Conservation (phyloP, 1,284 basidiomycete species). For the Boletellus deceptivus region DNA sequence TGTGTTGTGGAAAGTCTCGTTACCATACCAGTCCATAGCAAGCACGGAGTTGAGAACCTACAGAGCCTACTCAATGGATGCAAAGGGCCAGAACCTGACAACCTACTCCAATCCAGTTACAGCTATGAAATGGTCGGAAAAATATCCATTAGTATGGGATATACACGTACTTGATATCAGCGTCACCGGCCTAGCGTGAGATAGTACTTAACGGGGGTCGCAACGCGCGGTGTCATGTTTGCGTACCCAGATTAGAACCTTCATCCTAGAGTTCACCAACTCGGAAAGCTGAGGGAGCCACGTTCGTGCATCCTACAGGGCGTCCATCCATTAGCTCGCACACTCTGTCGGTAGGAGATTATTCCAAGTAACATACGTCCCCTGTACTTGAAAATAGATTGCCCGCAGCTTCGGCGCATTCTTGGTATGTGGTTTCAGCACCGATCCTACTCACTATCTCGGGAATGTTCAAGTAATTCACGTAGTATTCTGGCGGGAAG, state of each 20-base stretch:
- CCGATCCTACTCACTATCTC: constrained; percentile 47
- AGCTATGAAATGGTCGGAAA: constrained; percentile 36
- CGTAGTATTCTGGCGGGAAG: constrained; percentile 59
- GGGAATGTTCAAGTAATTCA: constrained; percentile 41
- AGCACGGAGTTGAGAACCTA: constrained; percentile 47
- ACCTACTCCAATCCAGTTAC: constrained; percentile 59
- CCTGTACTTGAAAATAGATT: constrained; percentile 40
- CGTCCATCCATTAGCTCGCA: constrained; percentile 1
- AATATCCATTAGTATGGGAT: not conserved
- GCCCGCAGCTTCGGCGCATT: constrained; percentile 45
- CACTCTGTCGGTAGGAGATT: constrained; percentile 10
- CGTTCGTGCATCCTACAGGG: constrained; percentile 49
- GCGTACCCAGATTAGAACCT: constrained; percentile 59
- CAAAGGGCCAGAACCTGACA: not conserved
- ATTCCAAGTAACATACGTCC: constrained; percentile 25
- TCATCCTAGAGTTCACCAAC: constrained; percentile 52
- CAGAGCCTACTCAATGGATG: not conserved
- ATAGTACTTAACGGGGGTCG: not conserved
- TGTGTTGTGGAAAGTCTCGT: constrained; percentile 43
- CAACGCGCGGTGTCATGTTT: not conserved
- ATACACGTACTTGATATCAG: constrained; percentile 54
- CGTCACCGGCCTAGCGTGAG: constrained; percentile 54
- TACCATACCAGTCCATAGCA: constrained; percentile 65
- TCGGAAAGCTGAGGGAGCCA: constrained; percentile 51
- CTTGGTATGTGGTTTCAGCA: constrained; percentile 45